Conservation (phyloP, 306 rosid species). For the Ochetophila trinervis region DNA sequence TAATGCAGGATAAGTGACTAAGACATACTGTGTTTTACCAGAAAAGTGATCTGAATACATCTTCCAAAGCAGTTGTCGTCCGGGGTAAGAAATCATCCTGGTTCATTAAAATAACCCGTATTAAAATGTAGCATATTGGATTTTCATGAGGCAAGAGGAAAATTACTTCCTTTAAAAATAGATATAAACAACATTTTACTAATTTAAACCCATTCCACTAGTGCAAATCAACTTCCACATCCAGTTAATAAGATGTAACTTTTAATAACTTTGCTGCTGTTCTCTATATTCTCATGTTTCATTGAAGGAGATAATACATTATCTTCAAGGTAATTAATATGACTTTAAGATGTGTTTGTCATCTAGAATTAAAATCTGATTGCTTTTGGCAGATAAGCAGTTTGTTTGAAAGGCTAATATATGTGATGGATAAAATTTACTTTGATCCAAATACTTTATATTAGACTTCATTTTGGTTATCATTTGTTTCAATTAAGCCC, state of each 20-base stretch:
- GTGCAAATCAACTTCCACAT: not conserved
- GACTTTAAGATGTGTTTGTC: not conserved
- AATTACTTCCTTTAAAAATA: not conserved
- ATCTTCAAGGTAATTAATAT: not conserved
- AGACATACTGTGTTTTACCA: constrained; percentile 56
- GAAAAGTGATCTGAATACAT: constrained; percentile 66
- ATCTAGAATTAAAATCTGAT: no score
- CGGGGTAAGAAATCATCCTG: constrained; percentile 98
- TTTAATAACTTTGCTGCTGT: not conserved
- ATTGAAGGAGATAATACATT: not conserved
- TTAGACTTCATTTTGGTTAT: no score
- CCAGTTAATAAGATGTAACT: not conserved
- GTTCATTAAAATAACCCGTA: constrained; percentile 21
- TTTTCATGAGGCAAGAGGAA: constrained; percentile 18
- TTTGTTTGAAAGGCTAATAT: no score
- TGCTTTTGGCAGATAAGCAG: no score
- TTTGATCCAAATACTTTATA: no score
- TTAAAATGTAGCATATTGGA: constrained; percentile 21
- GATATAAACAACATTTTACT: not conserved
- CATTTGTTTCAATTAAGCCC: no score
- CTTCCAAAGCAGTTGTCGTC: constrained; percentile 67
- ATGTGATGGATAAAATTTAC: no score
- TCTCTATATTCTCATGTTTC: constrained; percentile 9
- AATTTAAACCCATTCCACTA: not conserved
- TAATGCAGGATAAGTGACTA: constrained; percentile 14